A percentile compares a stretch with the other conserved stretches of the same genome.
Conservation (phyloP, 805 yeast species). For the Vanderwaltozyma polyspora region DNA sequence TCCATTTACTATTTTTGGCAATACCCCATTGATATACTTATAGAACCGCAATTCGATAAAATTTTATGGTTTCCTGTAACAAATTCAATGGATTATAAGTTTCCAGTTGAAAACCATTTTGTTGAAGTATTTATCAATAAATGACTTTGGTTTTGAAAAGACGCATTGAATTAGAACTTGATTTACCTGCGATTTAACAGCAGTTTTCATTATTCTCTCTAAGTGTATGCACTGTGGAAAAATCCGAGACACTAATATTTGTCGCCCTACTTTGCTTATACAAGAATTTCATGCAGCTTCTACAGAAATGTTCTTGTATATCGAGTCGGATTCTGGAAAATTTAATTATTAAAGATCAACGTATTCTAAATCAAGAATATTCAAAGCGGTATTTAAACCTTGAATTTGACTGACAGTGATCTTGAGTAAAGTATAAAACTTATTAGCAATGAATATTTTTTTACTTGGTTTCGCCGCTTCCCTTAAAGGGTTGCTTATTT, state of each 20-base stretch:
- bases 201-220: conserved; percentile 30
- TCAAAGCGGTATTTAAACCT: conserved; percentile 31
- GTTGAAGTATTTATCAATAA: conserved; percentile 38
- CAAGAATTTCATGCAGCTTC: conserved; percentile 40
- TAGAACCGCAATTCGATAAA: conserved; percentile 29
- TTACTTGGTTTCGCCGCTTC: conserved; percentile 35
- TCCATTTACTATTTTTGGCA: conserved; percentile 46
- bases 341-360: conserved; percentile 46
- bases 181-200: conserved; percentile 42
- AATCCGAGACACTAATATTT: conserved; percentile 54
- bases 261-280: conserved; percentile 44
- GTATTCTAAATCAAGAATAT: conserved; percentile 33
- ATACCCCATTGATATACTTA: conserved; percentile 32
- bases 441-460: conserved; percentile 45
- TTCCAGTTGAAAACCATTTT: conserved; percentile 41
- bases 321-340: conserved; percentile 29
- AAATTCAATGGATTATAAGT: conserved; percentile 66
- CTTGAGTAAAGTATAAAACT: conserved; percentile 27
- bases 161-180: conserved; percentile 60
- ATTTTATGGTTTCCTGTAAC: conserved; percentile 38
- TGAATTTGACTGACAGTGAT: conserved; percentile 31
- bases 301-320: conserved; percentile 31
- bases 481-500: conserved; percentile 39
- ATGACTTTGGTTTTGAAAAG: conserved; percentile 56
- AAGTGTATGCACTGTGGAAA: conserved; percentile 36